Conservation (phyloP, 352 stramenopile species). For the Thraustochytrium striatum region DNA sequence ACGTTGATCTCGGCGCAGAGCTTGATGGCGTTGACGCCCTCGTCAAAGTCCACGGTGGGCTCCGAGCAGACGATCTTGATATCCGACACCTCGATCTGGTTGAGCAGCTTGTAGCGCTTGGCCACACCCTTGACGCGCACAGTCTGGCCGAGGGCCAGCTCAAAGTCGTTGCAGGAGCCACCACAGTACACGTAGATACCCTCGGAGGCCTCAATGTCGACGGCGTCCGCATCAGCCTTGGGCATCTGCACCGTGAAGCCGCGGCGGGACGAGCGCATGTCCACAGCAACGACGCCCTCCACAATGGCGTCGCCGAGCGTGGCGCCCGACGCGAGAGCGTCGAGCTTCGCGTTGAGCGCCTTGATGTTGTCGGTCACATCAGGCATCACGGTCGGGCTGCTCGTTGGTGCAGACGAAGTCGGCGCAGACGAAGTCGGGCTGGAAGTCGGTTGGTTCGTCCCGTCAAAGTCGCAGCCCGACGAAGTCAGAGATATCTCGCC, state of each 20-base stretch:
- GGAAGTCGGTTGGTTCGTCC: no score
- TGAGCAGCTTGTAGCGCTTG: background rate
- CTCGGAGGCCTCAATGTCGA: background rate
- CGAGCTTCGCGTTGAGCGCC: background rate
- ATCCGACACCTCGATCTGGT: background rate
- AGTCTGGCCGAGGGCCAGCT: background rate
- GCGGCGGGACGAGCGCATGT: background rate
- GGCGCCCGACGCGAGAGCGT: background rate
- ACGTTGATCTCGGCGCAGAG: background rate
- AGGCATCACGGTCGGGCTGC: background rate
- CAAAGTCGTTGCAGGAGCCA: background rate
- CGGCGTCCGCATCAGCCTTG: background rate
- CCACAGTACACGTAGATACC: slow-evolving; percentile 15
- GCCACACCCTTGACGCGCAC: background rate
- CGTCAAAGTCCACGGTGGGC: background rate
- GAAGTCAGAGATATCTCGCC: no score
- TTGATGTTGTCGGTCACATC: background rate
- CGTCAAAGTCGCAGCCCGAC: no score
- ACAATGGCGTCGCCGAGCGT: background rate
- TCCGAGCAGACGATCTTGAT: background rate
- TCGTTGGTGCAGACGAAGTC: no score
- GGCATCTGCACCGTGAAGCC: background rate
- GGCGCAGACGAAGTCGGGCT: background rate
- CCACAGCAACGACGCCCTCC: background rate
- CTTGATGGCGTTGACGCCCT: background rate